Conservation (phyloP, 169 alveolate genomes). For the Toxoplasma gondii region DNA sequence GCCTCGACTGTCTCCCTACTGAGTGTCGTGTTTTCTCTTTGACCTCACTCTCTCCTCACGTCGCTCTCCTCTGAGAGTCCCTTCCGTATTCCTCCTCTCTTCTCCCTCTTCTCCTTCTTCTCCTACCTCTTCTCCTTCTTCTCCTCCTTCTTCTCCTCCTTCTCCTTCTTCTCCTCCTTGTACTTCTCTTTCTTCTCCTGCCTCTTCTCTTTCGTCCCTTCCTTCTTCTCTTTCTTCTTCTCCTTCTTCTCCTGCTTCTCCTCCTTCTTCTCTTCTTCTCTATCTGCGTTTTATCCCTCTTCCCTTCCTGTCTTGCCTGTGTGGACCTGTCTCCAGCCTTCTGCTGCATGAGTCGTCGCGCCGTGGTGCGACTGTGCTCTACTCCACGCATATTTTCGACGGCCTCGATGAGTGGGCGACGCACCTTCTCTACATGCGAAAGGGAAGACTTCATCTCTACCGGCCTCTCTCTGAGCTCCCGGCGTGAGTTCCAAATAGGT, state of each 20-base stretch:
- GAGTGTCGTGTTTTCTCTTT: background rate
- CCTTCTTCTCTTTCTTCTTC: background rate
- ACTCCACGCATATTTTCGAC: slow-evolving; percentile 64
- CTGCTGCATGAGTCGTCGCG: slow-evolving; percentile 35
- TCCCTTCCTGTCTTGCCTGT: background rate
- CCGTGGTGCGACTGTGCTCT: slow-evolving; percentile 36
- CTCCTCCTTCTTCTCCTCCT: background rate
- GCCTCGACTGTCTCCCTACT: background rate
- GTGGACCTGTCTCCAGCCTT: background rate
- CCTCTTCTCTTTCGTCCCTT: background rate
- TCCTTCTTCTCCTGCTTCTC: background rate
- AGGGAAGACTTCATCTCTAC: slow-evolving; percentile 31
- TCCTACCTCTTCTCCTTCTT: background rate
- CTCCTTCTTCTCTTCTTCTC: background rate
- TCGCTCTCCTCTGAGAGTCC: background rate
- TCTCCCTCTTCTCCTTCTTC: background rate
- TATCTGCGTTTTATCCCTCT: background rate
- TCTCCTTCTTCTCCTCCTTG: background rate
- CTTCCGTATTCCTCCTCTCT: background rate
- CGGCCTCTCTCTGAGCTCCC: background rate
- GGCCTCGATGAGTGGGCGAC: slow-evolving; percentile 50
- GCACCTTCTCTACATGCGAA: slow-evolving; percentile 56
- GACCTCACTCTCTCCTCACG: background rate
- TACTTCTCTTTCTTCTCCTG: background rate
- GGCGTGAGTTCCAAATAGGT: slow-evolving; percentile 13